phyloP scores from a whole-genome alignment of 2,329 filamentous ascomycete species.

The Paecilomyces niveus region DNA sequence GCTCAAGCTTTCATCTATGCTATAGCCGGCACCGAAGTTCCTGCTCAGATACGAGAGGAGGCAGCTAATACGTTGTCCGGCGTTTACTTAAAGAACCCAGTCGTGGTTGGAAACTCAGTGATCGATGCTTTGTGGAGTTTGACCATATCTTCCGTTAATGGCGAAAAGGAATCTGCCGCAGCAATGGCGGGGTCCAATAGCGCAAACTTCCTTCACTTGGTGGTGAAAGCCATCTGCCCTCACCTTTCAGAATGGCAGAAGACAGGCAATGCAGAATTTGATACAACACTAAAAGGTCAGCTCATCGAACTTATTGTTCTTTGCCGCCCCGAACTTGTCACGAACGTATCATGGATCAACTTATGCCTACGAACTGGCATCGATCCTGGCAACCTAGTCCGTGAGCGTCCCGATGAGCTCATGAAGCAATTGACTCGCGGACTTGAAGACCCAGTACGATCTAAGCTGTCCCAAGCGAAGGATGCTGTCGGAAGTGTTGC shows the following conservation, averaged over 20 bases:
- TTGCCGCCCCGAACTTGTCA: conserved; percentile 68
- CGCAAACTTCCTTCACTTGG: conserved; percentile 52
- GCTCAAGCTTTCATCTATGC: conserved; percentile 77
- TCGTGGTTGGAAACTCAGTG: conserved; percentile 55
- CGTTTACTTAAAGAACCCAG: conserved; percentile 57
- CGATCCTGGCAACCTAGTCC: conserved; percentile 74
- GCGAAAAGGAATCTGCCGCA: conserved; percentile 73
- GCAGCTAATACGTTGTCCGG: conserved; percentile 55
- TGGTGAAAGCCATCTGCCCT: conserved; percentile 41
- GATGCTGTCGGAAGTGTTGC: conserved; percentile 74
- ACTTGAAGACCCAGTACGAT: conserved; percentile 40
- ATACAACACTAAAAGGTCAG: conserved; percentile 56
- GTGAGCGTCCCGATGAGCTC: conserved; percentile 55
- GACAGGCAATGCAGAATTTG: conserved; percentile 32
- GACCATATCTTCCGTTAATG: conserved; percentile 58
- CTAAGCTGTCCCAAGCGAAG: conserved; percentile 36
- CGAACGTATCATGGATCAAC: conserved; percentile 80
- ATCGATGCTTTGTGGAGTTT: conserved; percentile 73
- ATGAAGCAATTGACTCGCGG: conserved; percentile 58
- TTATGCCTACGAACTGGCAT: conserved; percentile 70
- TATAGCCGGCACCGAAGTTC: conserved; percentile 56
- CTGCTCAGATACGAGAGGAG: conserved; percentile 57
- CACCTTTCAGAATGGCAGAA: conserved; percentile 16
- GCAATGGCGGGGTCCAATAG: conserved; percentile 58
- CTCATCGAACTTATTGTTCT: conserved; percentile 72